These are phyloP conservation scores for Neofusicoccum sp. DNA, from an alignment of 2,329 filamentous ascomycete species.

Conservation along the genomic window DNA sequence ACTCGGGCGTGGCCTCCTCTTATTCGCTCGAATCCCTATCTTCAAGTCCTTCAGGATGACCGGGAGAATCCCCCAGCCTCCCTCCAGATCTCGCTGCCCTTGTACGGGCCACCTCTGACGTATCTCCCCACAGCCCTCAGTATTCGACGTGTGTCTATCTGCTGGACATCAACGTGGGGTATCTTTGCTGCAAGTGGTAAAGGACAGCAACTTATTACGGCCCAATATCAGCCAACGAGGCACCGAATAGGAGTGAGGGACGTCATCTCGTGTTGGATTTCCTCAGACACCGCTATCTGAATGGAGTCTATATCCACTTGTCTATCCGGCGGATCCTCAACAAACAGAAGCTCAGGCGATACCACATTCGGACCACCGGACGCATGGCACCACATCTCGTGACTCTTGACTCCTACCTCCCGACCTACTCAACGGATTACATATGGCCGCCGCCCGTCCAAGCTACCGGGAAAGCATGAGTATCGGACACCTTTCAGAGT, in stretches of 20 bases:
- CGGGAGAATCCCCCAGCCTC: neutral
- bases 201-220: neutral
- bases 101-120: neutral
- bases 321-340: neutral
- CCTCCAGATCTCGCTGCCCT: neutral
- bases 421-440: no score
- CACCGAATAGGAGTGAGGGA: constrained; percentile 11
- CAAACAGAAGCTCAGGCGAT: neutral
- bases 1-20: neutral
- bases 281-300: constrained; percentile 7
- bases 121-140: neutral
- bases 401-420: no score
- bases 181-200: constrained; percentile 2
- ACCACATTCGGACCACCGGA: neutral
- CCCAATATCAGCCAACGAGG: neutral
- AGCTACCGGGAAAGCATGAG: neutral
- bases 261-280: neutral
- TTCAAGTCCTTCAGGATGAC: neutral
- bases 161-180: constrained; percentile 9
- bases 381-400: neutral
- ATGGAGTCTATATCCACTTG: neutral
- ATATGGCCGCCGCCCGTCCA: neutral
- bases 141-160: neutral
- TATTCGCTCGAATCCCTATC: neutral
- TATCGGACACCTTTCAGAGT: neutral